Base-by-base conservation (phyloP, 2,329 filamentous ascomycete species). In the Bimuria novae-zelandiae region DNA sequence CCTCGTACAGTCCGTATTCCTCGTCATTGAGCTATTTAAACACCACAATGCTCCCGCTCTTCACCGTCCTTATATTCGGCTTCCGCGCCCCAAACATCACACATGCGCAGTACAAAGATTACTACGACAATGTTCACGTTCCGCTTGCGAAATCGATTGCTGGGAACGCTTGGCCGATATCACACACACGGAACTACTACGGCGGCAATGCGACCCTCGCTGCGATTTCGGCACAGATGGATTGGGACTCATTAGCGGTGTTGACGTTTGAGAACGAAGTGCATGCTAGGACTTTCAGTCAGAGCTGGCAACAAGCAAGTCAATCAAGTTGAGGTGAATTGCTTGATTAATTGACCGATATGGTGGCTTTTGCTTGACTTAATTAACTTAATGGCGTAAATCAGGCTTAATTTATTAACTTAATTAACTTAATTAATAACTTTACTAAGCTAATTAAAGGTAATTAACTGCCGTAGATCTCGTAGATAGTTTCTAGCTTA, bases 101-200 rank as follows among this genome's bases (percentile, higher is more conserved):
- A 2, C 45, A 25, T 4, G 35, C 21, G 12, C 35, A 55, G 21
- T 58, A 51, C 47, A 45, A 43, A 32, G 17, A 55, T 12, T 49
- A 55, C 40, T 58, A 49, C 47, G 52, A 58, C 16, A 53, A 46
- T 11, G 29, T 40, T 11, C 55, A 58, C 36, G 40, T 58, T 14
- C 52, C 55, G 7, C 49, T 58, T 19, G 42, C 49, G 7, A 47
- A 58, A 32, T 52, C 49, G 10, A 23, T 58, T 22, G 43, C 49
- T 23, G 52, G 55, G 2, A 2, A 22, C 3, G 25, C 30, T 7
- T 58, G 49, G 21, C 55, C 55, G 1, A 7, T 55, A 8, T 48
- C 52, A 14, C 52, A 55, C 23, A 56, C 55, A 7, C 49, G 55
- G 8, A n/a, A 41, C 4, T 55, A 58, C 40, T 45, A 39, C 23